A percentile compares a stretch with the other conserved stretches of the same genome.
These are phyloP conservation scores for Pyricularia sp. DNA, from an alignment of 2,329 filamentous ascomycete species.

Conservation along the genomic window DNA sequence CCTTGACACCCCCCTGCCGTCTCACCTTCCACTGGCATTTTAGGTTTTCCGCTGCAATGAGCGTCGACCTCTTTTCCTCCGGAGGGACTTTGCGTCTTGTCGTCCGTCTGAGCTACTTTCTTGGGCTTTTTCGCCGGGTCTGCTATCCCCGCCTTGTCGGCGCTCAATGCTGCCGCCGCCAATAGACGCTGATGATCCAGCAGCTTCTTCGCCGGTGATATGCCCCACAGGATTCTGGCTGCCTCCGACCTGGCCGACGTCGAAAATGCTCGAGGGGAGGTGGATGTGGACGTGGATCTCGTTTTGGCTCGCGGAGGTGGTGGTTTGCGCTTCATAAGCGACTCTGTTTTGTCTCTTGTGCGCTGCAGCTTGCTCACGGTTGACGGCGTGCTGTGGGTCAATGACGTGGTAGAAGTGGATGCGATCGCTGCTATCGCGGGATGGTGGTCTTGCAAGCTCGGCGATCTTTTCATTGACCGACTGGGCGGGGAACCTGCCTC, in stretches of 20 bases:
- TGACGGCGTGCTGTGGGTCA: conserved; percentile 1
- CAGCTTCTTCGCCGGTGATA: background rate
- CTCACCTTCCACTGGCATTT: background rate
- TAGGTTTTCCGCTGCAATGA: background rate
- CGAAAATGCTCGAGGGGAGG: conserved; percentile 10
- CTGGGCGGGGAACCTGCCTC: conserved; percentile 15
- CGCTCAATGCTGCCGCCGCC: background rate
- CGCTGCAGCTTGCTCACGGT: conserved; percentile 7
- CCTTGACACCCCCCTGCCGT: background rate
- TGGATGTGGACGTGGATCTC: conserved; percentile 22
- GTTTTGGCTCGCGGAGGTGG: conserved; percentile 5
- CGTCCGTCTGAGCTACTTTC: background rate
- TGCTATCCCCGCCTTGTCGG: background rate
- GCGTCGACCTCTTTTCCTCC: background rate
- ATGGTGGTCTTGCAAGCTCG: conserved; percentile 14
- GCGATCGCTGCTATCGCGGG: conserved; percentile 13
- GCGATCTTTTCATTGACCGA: conserved; percentile 18
- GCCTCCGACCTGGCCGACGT: background rate
- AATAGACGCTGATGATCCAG: background rate
- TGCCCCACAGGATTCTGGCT: background rate
- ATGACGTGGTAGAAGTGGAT: conserved; percentile 11
- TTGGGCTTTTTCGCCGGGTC: background rate
- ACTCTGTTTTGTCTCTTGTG: conserved; percentile 8
- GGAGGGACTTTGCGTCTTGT: background rate
- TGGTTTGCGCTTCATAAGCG: conserved; percentile 6